phyloP scores from a whole-genome alignment of 495 filamentous ascomycete genomes.

The Hypomontagnella submonticulosa region DNA sequence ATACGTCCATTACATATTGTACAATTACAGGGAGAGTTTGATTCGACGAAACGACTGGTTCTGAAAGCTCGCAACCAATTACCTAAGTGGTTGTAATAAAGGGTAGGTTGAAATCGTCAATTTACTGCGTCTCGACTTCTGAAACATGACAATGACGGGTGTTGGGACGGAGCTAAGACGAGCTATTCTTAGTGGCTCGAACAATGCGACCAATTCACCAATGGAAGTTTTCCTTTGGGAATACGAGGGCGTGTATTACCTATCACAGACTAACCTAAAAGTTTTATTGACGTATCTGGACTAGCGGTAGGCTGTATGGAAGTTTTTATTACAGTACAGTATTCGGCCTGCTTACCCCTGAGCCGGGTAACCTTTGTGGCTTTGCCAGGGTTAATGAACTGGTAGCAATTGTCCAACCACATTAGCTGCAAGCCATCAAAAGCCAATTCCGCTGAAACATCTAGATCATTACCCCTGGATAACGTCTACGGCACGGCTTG shows the following conservation, averaged over 20 bases:
- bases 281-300: constrained; percentile 13
- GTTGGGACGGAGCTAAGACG: not conserved
- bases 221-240: not conserved
- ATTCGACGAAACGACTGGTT: too few species aligned
- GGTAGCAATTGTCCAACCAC: constrained; percentile 35
- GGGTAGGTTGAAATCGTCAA: constrained; percentile 3
- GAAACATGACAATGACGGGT: constrained; percentile 24
- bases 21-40: too few species aligned
- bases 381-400: not conserved
- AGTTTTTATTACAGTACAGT: constrained; percentile 7
- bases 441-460: constrained; percentile 37
- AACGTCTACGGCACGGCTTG: constrained; percentile 28
- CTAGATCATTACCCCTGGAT: constrained; percentile 35
- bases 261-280: constrained; percentile 8
- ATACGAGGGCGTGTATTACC: constrained; percentile 9
- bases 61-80: not conserved
- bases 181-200: constrained; percentile 14
- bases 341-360: constrained; percentile 20
- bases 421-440: constrained; percentile 7
- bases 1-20: too few species aligned
- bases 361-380: constrained; percentile 23
- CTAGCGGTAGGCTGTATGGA: constrained; percentile 10
- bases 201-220: not conserved
- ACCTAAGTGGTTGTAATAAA: constrained; percentile 14
- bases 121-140: constrained; percentile 19